Evolutionary conservation across 1,139 yeast species (phyloP).

Genomic region (Spathaspora sp.): DNA sequence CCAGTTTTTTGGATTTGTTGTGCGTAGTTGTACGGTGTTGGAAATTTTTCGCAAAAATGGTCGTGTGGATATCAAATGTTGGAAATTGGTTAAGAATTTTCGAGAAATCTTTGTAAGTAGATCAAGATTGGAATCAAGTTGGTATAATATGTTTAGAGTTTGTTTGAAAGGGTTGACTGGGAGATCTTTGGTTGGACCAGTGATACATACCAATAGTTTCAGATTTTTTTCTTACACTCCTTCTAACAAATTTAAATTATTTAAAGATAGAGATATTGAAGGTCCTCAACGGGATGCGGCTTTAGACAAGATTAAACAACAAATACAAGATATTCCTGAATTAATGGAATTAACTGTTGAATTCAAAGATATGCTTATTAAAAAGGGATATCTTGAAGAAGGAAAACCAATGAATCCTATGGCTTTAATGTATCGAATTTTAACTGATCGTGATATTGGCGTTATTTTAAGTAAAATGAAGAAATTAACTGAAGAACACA

Average conservation of each 20-base stretch:
- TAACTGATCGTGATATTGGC: constrained; percentile 40
- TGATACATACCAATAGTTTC: not conserved
- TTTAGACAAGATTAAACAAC: constrained; percentile 19
- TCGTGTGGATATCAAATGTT: not conserved
- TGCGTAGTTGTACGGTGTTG: not conserved
- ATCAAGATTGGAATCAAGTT: not conserved
- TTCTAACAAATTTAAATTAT: not conserved
- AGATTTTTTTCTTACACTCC: not conserved
- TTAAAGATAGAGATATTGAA: not conserved
- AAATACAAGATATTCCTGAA: constrained; percentile 29
- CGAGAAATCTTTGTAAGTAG: not conserved
- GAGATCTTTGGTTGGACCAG: not conserved
- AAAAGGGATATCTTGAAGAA: constrained; percentile 30
- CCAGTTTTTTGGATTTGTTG: not conserved
- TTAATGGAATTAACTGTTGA: constrained; percentile 27
- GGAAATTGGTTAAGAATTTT: not conserved
- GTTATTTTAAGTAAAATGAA: constrained; percentile 30
- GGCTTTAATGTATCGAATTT: constrained; percentile 36
- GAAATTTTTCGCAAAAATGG: not conserved
- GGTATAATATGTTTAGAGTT: not conserved
- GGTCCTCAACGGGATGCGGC: constrained; percentile 8
- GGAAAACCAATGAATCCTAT: constrained; percentile 34
- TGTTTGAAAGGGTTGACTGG: not conserved
- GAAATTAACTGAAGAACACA: constrained; percentile 31
- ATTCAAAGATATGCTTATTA: constrained; percentile 31